Percentiles rank a stretch among this genome's conserved stretches.
Conservation (phyloP, 176 grass and related monocot genomes). For the Alopecurus myosuroides region DNA sequence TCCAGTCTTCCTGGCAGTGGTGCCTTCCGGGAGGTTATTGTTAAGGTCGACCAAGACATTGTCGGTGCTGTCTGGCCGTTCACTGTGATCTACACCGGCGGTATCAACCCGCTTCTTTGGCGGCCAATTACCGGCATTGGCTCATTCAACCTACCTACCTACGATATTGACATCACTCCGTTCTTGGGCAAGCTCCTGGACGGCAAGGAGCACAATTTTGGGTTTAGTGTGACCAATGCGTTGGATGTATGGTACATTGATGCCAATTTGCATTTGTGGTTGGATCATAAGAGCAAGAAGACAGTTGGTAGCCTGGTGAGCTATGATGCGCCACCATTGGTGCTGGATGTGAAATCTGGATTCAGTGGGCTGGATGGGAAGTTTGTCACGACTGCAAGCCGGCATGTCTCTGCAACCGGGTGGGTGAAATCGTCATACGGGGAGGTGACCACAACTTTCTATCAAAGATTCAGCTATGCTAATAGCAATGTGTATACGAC, state of each 20-base stretch:
- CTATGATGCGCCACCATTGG: constrained; percentile 17
- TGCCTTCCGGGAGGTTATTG: constrained; percentile 30
- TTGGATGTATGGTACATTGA: constrained; percentile 34
- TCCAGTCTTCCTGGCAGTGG: constrained; percentile 26
- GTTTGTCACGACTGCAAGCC: constrained; percentile 18
- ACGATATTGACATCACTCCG: constrained; percentile 43
- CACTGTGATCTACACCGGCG: constrained; percentile 35
- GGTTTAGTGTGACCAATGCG: constrained; percentile 29
- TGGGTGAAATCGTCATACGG: constrained; percentile 34
- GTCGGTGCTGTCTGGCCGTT: constrained; percentile 38
- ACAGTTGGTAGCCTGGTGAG: constrained; percentile 25
- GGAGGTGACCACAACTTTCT: constrained; percentile 38
- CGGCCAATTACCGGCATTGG: constrained; percentile 38
- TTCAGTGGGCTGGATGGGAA: constrained; percentile 39
- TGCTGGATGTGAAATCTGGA: neutral
- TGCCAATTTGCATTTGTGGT: constrained; percentile 45
- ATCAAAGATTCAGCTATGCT: constrained; percentile 27
- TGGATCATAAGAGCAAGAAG: constrained; percentile 31
- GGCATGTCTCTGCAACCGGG: constrained; percentile 28
- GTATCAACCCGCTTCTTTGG: constrained; percentile 41
- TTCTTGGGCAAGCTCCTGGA: constrained; percentile 40
- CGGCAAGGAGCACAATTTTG: constrained; percentile 33
- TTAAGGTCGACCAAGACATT: constrained; percentile 17
- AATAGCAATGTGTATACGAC: constrained; percentile 20
- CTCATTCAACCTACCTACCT: constrained; percentile 36